Conservation (phyloP, 2,329 filamentous ascomycete genomes). For the Talaromyces sp. region DNA sequence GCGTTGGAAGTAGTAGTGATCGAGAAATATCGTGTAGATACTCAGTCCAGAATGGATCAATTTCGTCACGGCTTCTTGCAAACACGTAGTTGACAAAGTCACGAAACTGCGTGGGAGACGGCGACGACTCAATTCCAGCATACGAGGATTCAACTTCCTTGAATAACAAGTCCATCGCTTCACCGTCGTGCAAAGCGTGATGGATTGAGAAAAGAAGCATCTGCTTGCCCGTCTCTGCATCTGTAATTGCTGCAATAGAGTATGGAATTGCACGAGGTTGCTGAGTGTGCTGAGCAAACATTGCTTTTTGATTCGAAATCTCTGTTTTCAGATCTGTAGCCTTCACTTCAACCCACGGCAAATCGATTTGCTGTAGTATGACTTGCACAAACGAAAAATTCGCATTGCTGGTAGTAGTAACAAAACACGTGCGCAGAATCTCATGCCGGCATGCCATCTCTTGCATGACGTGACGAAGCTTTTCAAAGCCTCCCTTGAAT, state of each 20-base stretch:
- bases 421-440: conserved; percentile 73
- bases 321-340: conserved; percentile 35
- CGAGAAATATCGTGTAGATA: conserved; percentile 51
- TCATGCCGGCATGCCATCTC: conserved; percentile 61
- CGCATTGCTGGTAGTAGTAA: conserved; percentile 55
- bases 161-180: conserved; percentile 65
- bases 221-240: conserved; percentile 3
- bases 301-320: conserved; percentile 40
- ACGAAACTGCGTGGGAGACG: conserved; percentile 51
- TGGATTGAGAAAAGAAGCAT: conserved; percentile 54
- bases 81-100: conserved; percentile 59
- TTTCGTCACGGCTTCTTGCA: conserved; percentile 36
- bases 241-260: conserved; percentile 19
- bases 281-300: conserved; percentile 15
- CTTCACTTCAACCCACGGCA: conserved; percentile 44
- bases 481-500: conserved; percentile 46
- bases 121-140: conserved; percentile 46
- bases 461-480: conserved; percentile 58
- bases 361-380: conserved; percentile 48
- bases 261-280: conserved; percentile 25
- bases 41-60: conserved; percentile 57
- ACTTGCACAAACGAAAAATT: conserved; percentile 67
- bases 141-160: conserved; percentile 63
- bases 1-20: conserved; percentile 23
- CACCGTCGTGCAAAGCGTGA: conserved; percentile 82